Conservation (phyloP, 371 early-diverging fungal species). For the Syncephalastrum monosporum region DNA sequence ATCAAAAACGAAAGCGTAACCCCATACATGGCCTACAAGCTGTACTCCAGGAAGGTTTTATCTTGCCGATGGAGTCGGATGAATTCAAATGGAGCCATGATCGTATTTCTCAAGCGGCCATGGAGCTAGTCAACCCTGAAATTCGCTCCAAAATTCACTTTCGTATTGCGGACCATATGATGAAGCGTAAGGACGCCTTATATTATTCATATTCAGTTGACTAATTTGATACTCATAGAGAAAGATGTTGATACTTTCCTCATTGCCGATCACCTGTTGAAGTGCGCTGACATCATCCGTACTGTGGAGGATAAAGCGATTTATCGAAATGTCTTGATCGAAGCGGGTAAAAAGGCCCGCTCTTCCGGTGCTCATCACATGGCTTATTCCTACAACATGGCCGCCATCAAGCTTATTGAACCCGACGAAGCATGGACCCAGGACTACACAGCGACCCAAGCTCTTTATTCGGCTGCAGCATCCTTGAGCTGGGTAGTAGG, state of each 20-base stretch:
- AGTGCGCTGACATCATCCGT: conserved; percentile 25
- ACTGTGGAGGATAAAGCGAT: conserved; percentile 17
- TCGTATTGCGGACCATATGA: conserved; percentile 32
- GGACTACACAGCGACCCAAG: conserved; percentile 21
- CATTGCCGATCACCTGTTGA: conserved; percentile 41
- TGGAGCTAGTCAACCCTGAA: conserved; percentile 36
- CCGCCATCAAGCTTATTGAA: conserved; percentile 26
- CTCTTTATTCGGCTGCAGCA: conserved; percentile 31
- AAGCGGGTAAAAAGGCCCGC: conserved; percentile 35
- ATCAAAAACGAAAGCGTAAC: conserved; percentile 9
- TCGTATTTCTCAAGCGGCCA: conserved; percentile 49
- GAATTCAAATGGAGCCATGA: conserved; percentile 51
- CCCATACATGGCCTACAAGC: conserved; percentile 47
- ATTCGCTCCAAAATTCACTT: conserved; percentile 36
- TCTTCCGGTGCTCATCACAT: conserved; percentile 44
- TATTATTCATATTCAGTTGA: too few species aligned
- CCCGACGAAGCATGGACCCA: not conserved
- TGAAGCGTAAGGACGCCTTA: conserved; percentile 14
- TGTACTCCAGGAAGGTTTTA: conserved; percentile 46
- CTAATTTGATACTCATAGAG: conserved; percentile 12
- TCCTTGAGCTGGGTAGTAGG: conserved; percentile 42
- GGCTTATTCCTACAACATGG: conserved; percentile 34
- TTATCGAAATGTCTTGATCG: conserved; percentile 28
- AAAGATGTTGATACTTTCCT: conserved; percentile 26
- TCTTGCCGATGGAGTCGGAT: conserved; percentile 38